Percentiles rank a stretch among this genome's conserved stretches.
phyloP scores from a whole-genome alignment of 2,329 filamentous ascomycete species.

The Pestalotiopsis sp. region DNA sequence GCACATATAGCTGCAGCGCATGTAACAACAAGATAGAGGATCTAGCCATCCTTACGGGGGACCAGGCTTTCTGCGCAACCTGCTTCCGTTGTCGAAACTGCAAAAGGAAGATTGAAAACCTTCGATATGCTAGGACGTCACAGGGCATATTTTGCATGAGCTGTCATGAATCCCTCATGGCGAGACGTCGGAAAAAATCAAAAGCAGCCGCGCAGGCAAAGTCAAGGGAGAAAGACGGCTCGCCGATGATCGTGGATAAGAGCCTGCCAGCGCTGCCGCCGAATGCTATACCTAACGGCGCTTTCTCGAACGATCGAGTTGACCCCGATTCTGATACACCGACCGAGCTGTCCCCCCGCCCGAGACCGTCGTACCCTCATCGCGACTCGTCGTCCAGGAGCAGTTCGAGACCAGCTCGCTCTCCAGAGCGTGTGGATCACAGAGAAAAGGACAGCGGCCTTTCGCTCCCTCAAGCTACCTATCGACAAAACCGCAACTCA shows the following conservation, averaged over 20 bases:
- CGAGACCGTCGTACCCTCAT: constrained; percentile 52
- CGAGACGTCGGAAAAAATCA: constrained; percentile 83
- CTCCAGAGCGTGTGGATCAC: constrained; percentile 54
- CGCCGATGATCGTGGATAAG: constrained; percentile 80
- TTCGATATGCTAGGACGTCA: constrained; percentile 94
- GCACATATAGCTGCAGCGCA: constrained; percentile 97
- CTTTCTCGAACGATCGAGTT: constrained; percentile 63
- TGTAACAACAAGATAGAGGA: constrained; percentile 99
- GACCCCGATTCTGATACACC: constrained; percentile 67
- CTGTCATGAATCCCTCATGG: constrained; percentile 96
- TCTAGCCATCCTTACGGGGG: constrained; percentile 92
- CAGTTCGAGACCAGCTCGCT: constrained; percentile 54
- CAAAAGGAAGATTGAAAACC: constrained; percentile 97
- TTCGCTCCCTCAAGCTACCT: constrained; percentile 74
- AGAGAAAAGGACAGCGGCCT: constrained; percentile 59
- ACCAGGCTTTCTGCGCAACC: constrained; percentile 95
- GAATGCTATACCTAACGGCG: constrained; percentile 65
- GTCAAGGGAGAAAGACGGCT: constrained; percentile 63
- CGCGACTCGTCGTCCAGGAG: constrained; percentile 59
- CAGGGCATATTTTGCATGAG: constrained; percentile 99
- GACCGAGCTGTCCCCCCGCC: constrained; percentile 69
- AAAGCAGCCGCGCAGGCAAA: constrained; percentile 68
- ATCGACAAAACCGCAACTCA: constrained; percentile 78
- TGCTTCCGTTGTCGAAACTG: constrained; percentile 98
- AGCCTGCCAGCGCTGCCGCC: constrained; percentile 89